Conservation (phyloP, 805 yeast species). For the Zygosaccharomyces bailii region DNA sequence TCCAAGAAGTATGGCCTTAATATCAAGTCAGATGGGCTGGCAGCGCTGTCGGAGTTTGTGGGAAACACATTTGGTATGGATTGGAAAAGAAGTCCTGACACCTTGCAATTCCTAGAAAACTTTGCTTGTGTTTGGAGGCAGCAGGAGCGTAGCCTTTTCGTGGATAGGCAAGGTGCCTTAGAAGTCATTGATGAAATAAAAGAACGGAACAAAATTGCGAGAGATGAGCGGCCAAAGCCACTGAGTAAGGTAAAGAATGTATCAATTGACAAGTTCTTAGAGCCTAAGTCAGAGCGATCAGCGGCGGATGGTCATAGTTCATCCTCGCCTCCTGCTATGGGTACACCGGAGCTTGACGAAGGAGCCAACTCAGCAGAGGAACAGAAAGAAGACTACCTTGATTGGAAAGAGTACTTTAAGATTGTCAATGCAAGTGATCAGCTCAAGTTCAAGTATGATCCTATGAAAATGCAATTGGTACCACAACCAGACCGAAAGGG, state of each 20-base stretch:
- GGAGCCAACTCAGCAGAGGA: slow-evolving; percentile 8
- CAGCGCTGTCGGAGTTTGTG: slow-evolving; percentile 65
- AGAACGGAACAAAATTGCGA: slow-evolving; percentile 30
- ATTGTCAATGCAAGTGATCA: slow-evolving; percentile 62
- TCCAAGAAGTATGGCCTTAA: slow-evolving; percentile 92
- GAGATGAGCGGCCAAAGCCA: slow-evolving; percentile 1
- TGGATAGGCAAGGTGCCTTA: slow-evolving; percentile 69
- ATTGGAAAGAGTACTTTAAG: slow-evolving; percentile 73
- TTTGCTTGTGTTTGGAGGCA: slow-evolving; percentile 82
- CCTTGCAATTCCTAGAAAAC: slow-evolving; percentile 52
- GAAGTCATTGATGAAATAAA: slow-evolving; percentile 60
- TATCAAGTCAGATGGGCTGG: slow-evolving; percentile 80
- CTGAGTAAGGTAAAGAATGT: slow-evolving; percentile 1
- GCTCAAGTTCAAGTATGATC: slow-evolving; percentile 62
- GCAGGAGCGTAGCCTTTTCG: slow-evolving; percentile 81
- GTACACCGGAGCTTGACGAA: slow-evolving; percentile 4
- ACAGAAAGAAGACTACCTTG: slow-evolving; percentile 35
- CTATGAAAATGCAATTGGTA: slow-evolving; percentile 57
- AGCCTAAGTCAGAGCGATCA: background rate
- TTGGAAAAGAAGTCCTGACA: slow-evolving; percentile 54
- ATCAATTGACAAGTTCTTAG: slow-evolving; percentile 1
- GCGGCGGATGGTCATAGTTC: background rate
- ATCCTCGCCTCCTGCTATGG: slow-evolving; percentile 5
- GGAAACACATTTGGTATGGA: slow-evolving; percentile 78
- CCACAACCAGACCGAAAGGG: slow-evolving; percentile 23